phyloP scores from a whole-genome alignment of 1,284 basidiomycete genomes.

The Cryptococcus amylolentus region DNA sequence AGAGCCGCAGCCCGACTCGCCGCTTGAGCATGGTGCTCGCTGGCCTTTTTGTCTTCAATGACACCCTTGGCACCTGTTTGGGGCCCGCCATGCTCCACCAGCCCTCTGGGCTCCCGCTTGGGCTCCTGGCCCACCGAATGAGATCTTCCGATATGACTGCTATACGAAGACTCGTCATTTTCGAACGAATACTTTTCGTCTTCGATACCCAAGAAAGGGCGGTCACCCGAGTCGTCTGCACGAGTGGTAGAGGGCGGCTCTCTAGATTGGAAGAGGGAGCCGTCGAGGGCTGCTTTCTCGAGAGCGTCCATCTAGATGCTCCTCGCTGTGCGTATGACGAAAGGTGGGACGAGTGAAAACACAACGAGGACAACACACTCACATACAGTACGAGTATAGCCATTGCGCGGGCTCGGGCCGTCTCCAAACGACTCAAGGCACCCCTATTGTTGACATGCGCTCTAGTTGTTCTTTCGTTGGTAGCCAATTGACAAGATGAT shows the following conservation, averaged over 20 bases:
- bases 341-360: too few relatives aligned
- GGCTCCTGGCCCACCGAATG: background rate
- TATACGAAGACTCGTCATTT: background rate
- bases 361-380: too few relatives aligned
- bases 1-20: background rate
- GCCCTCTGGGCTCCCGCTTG: background rate
- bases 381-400: too few relatives aligned
- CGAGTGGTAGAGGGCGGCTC: conserved; percentile 25
- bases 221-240: conserved; percentile 24
- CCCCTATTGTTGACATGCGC: too few relatives aligned
- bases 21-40: background rate
- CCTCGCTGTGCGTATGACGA: too few relatives aligned
- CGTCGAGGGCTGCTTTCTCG: conserved; percentile 33
- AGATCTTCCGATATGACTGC: background rate
- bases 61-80: conserved; percentile 49
- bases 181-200: conserved; percentile 4
- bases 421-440: too few relatives aligned
- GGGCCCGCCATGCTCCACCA: conserved; percentile 18
- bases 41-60: conserved; percentile 31
- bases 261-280: conserved; percentile 25
- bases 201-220: conserved; percentile 29
- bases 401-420: too few relatives aligned
- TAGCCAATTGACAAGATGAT: too few relatives aligned
- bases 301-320: conserved; percentile 17
- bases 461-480: too few relatives aligned